Evolutionary conservation across 176 grass and related monocot species (phyloP).

Genomic region (Luzula sylvatica): DNA sequence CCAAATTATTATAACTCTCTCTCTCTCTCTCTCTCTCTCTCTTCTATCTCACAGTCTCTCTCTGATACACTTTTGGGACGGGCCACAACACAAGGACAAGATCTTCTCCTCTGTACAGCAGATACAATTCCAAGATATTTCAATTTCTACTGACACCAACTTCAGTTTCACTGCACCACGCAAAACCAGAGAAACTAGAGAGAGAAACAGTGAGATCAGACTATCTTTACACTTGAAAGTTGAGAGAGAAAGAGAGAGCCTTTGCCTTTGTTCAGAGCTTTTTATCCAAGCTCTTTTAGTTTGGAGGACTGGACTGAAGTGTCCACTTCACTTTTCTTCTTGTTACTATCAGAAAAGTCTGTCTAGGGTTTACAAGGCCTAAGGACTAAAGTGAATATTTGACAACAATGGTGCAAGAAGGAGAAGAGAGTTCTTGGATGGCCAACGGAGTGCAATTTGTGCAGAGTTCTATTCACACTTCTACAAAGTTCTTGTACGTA

Average conservation of each 20-base stretch:
- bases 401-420: conserved; percentile 10
- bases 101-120: conserved; percentile 72
- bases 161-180: conserved; percentile 23
- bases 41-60: background rate
- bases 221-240: conserved; percentile 15
- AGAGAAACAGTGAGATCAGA: conserved; percentile 23
- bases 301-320: background rate
- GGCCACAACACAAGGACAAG: conserved; percentile 52
- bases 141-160: background rate
- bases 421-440: conserved; percentile 69
- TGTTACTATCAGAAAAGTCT: conserved; percentile 9
- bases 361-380: too few relatives aligned
- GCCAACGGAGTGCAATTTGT: conserved; percentile 39
- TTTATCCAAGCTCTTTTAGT: too few relatives aligned
- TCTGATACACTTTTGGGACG: conserved; percentile 22
- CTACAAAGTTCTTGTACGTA: conserved; percentile 48
- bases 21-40: conserved; percentile 6
- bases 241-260: background rate
- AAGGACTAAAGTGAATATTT: conserved; percentile 8
- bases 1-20: conserved; percentile 21
- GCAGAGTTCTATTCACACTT: conserved; percentile 25
- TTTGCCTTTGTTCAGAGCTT: background rate
- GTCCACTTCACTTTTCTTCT: background rate
- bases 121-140: conserved; percentile 23
- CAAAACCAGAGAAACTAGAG: conserved; percentile 28